Conservation (phyloP, 768 basidiomycete genomes). For the Mycena indigotica region DNA sequence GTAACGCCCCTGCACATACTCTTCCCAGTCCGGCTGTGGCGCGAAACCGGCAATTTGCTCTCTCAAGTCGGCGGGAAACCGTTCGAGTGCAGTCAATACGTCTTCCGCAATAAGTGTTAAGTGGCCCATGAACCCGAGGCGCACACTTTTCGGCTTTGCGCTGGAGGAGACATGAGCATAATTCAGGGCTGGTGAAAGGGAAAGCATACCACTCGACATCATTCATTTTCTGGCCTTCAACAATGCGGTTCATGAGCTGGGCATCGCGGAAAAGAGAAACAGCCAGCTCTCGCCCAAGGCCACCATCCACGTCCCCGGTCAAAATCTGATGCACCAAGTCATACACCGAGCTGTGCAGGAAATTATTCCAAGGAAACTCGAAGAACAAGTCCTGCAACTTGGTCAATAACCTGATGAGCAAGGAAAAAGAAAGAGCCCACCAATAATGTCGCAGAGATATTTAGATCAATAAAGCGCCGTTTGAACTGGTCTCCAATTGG, state of each 20-base stretch:
- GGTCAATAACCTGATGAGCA: too few species aligned
- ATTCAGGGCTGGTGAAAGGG: neutral
- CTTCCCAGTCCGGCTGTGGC: slow-evolving; percentile 82
- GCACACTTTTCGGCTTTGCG: slow-evolving; percentile 71
- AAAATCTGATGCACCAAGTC: slow-evolving; percentile 95
- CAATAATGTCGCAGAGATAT: slow-evolving; percentile 74
- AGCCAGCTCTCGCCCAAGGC: slow-evolving; percentile 82
- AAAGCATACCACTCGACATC: slow-evolving; percentile 69
- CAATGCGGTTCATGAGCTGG: slow-evolving; percentile 78
- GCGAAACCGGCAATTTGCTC: slow-evolving; percentile 64
- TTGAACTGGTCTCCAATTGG: slow-evolving; percentile 83
- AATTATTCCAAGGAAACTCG: slow-evolving; percentile 96
- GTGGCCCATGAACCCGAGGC: slow-evolving; percentile 96
- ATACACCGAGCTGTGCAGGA: slow-evolving; percentile 94
- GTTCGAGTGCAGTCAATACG: slow-evolving; percentile 84
- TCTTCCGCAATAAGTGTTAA: slow-evolving; percentile 94
- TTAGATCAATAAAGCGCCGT: slow-evolving; percentile 69
- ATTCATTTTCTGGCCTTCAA: slow-evolving; percentile 82
- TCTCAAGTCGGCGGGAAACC: slow-evolving; percentile 81
- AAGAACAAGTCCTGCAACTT: too few species aligned
- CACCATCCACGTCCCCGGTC: slow-evolving; percentile 66
- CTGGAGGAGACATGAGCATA: slow-evolving; percentile 35
- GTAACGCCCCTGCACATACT: slow-evolving; percentile 84
- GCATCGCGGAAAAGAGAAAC: slow-evolving; percentile 87
- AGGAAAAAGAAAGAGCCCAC: too few species aligned